Evolutionary conservation across 2,329 filamentous ascomycete genomes (phyloP), one percentile per base, ranked within the genome.

Genomic region (Zymoseptoria pseudotritici): DNA sequence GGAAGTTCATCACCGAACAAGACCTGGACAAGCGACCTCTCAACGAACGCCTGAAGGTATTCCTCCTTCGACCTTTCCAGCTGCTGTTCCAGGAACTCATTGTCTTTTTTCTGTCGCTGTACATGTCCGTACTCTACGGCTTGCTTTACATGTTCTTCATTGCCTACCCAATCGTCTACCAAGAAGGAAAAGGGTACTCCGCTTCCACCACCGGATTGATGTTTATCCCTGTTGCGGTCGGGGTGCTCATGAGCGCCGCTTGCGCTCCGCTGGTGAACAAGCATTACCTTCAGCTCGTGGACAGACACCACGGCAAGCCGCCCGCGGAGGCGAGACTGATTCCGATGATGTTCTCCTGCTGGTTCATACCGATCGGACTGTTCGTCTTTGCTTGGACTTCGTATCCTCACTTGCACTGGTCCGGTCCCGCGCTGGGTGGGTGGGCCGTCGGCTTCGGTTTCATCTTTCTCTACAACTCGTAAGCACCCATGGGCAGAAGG

Each of bases 71-170:
- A 4, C 91, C 91, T 1, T 90, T 96, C 77, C 89, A 94, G 77
- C 84, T 96, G 1, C 83, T 96, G 36, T 93, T 94, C 74, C 77
- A 82, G 62, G 91, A 96, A 74, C 84, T 89, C 49, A 96, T 96
- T 69, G 90, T 96, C 54, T 83, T 96, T 66, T 84, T 94, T 69
- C 87, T 96, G 68, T 85, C 86, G 0, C 65, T 95, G 1, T 96
- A 95, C 79, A 95, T 70, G 66, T 63, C 58, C 1, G 66, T 68
- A 21, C 56, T 67, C 0, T 65, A 65, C 46, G 63, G 63, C 13
- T 53, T 65, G 53, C 62, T 65, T 9, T 65, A 65, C 54, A 58
- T 90, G 86, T 89, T 89, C 78, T 89, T 89, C 77, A 80, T 89
- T 60, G 86, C 86, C 9, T 78, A 72, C 62, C 82, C 82, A 0